Evolutionary conservation across 1,139 yeast genomes (phyloP).

Genomic region (Candida tropicalis): DNA sequence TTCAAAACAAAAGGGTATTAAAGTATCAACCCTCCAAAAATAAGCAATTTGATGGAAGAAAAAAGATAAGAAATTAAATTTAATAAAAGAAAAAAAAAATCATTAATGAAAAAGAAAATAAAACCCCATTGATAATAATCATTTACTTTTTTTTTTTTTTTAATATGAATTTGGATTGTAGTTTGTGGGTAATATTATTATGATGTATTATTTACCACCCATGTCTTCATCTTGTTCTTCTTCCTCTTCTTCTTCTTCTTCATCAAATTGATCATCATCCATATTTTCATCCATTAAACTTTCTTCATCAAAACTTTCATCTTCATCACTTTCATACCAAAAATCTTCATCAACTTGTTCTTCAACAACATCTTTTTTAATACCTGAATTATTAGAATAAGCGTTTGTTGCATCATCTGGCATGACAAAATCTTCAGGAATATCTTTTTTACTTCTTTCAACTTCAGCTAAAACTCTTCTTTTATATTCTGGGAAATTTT

Average conservation of each 20-base stretch:
- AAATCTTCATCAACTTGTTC: slow-evolving; percentile 77
- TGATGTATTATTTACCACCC: slow-evolving; percentile 30
- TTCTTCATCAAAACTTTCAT: slow-evolving; percentile 56
- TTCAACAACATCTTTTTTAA: slow-evolving; percentile 54
- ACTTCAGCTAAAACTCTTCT: slow-evolving; percentile 82
- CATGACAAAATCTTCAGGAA: slow-evolving; percentile 83
- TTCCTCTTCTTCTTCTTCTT: slow-evolving; percentile 56
- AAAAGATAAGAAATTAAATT: no score
- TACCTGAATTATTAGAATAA: slow-evolving; percentile 48
- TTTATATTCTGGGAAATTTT: slow-evolving; percentile 78
- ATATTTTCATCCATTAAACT: slow-evolving; percentile 55
- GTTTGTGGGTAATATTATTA: no score
- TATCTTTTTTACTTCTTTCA: slow-evolving; percentile 77
- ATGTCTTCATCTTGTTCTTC: slow-evolving; percentile 43
- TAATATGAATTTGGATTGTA: no score
- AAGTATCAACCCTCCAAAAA: no score
- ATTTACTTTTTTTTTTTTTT: no score
- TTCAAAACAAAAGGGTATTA: no score
- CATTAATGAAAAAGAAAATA: no score
- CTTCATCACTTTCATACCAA: slow-evolving; percentile 76
- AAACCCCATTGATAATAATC: no score
- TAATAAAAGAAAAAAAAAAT: no score
- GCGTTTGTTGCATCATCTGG: slow-evolving; percentile 68
- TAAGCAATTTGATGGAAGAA: no score
- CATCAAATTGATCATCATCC: slow-evolving; percentile 60